Evolutionary conservation across 2,329 filamentous ascomycete species (phyloP).

Genomic region (Trichoderma atrobrunneum): DNA sequence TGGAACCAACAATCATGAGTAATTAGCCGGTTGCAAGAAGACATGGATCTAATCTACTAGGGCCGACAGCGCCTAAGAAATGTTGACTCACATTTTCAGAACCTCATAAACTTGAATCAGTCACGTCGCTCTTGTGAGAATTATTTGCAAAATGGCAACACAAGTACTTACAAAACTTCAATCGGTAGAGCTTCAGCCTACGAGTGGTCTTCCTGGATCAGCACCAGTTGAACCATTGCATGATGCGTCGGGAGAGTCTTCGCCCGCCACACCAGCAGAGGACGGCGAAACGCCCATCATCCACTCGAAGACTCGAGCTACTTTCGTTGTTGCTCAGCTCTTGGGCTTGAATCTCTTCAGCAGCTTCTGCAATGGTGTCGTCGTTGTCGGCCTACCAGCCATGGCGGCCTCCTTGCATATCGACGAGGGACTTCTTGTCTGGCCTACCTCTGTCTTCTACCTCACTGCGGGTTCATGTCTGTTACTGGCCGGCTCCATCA

Average conservation of each 20-base stretch:
- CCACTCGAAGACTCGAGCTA: not conserved
- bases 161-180: not conserved
- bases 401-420: conserved; percentile 39
- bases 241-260: not conserved
- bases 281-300: not conserved
- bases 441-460: conserved; percentile 38
- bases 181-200: not conserved
- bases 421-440: conserved; percentile 35
- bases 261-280: not conserved
- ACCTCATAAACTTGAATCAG: not conserved
- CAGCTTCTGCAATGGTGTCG: conserved; percentile 20
- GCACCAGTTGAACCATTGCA: not conserved
- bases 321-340: conserved; percentile 4
- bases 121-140: not conserved
- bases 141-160: not conserved
- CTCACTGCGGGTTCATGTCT: conserved; percentile 38
- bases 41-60: not conserved
- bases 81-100: not conserved
- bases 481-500: conserved; percentile 38
- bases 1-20: not conserved
- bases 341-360: conserved; percentile 12
- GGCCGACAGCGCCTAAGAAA: not conserved
- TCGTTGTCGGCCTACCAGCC: conserved; percentile 40
- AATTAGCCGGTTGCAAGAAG: not conserved
- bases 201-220: not conserved